These are phyloP conservation scores for Madurella fahalii DNA, from an alignment of 2,329 filamentous ascomycete genomes.

Conservation along the genomic window DNA sequence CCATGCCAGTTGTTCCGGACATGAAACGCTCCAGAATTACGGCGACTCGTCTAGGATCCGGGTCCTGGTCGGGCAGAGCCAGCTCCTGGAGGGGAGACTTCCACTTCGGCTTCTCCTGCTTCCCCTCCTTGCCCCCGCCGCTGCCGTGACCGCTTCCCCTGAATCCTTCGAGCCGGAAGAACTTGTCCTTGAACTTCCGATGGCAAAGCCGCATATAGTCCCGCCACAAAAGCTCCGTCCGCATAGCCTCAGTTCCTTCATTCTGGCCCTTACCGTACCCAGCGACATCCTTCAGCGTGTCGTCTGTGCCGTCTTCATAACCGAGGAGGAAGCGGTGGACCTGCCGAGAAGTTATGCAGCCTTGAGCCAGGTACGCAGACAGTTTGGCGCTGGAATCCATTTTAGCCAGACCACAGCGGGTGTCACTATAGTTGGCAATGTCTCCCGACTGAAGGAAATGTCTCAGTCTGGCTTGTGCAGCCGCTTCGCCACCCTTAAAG, in stretches of 20 bases:
- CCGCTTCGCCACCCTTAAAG: slow-evolving; percentile 63
- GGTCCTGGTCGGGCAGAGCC: slow-evolving; percentile 35
- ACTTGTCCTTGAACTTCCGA: slow-evolving; percentile 60
- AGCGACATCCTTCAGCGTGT: slow-evolving; percentile 35
- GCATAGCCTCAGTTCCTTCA: slow-evolving; percentile 63
- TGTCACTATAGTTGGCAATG: slow-evolving; percentile 63
- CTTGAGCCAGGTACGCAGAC: slow-evolving; percentile 67
- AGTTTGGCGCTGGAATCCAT: slow-evolving; percentile 71
- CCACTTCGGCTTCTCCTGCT: slow-evolving; percentile 40
- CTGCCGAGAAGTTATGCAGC: slow-evolving; percentile 68
- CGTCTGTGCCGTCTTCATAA: slow-evolving; percentile 62
- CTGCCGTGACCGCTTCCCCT: slow-evolving; percentile 33
- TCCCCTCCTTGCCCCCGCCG: slow-evolving; percentile 14
- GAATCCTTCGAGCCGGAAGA: slow-evolving; percentile 66
- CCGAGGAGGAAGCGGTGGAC: slow-evolving; percentile 63
- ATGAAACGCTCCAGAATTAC: slow-evolving; percentile 56
- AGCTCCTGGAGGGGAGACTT: slow-evolving; percentile 38
- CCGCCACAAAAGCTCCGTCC: slow-evolving; percentile 72
- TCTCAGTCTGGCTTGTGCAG: slow-evolving; percentile 54
- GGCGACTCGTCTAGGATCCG: slow-evolving; percentile 41
- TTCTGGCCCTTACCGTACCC: slow-evolving; percentile 70
- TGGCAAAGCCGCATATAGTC: slow-evolving; percentile 79
- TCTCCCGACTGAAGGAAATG: slow-evolving; percentile 58
- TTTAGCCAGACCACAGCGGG: slow-evolving; percentile 67
- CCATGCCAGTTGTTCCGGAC: slow-evolving; percentile 67